phyloP scores from a whole-genome alignment of 352 stramenopile species.

The Phytophthora crassamura region DNA sequence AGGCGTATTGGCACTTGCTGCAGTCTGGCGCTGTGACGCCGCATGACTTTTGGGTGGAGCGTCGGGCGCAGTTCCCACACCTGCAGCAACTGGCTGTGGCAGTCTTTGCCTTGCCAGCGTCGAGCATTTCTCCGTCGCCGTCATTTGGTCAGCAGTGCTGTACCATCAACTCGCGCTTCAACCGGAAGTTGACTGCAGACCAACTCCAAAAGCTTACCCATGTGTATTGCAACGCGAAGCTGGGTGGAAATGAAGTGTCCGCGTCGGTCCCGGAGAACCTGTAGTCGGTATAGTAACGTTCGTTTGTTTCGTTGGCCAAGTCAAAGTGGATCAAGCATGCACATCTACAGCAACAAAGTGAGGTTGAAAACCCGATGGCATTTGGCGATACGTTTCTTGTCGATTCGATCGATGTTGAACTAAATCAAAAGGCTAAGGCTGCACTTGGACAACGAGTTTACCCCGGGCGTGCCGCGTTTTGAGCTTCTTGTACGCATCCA shows the following conservation, averaged over 20 bases:
- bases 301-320: too few relatives aligned
- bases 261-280: too few relatives aligned
- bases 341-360: too few relatives aligned
- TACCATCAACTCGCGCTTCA: constrained; percentile 52
- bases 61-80: constrained; percentile 46
- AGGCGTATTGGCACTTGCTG: constrained; percentile 62
- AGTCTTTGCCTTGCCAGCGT: constrained; percentile 62
- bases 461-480: constrained; percentile 54
- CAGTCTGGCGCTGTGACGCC: constrained; percentile 45
- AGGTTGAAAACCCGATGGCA: too few relatives aligned
- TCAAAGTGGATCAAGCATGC: too few relatives aligned
- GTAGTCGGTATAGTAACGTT: too few relatives aligned
- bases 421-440: background rate
- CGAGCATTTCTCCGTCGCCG: constrained; percentile 42
- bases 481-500: constrained; percentile 47
- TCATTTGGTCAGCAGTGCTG: constrained; percentile 46
- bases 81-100: constrained; percentile 41
- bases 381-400: too few relatives aligned
- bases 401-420: too few relatives aligned
- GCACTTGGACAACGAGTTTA: constrained; percentile 53
- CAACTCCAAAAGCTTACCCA: constrained; percentile 70
- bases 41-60: constrained; percentile 64
- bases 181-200: constrained; percentile 39
- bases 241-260: too few relatives aligned
- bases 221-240: constrained; percentile 64